Evolutionary conservation across 805 yeast species (phyloP).

Genomic region (Cyberlindnera japonica): DNA sequence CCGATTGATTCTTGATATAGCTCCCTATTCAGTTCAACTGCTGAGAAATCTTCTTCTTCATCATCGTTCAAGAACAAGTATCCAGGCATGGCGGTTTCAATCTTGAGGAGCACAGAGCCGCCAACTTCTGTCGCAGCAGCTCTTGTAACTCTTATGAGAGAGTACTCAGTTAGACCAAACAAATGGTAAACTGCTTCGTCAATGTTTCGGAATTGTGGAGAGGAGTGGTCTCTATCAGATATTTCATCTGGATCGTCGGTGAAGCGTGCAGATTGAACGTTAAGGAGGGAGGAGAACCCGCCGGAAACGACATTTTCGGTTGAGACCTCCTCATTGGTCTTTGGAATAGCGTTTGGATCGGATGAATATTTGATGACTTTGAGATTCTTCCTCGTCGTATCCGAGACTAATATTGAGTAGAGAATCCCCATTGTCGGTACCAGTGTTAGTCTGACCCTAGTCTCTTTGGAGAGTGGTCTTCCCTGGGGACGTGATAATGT

Average conservation of each 20-base stretch:
- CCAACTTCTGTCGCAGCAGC: constrained; percentile 50
- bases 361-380: constrained; percentile 22
- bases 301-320: constrained; percentile 20
- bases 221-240: constrained; percentile 8
- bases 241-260: constrained; percentile 25
- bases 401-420: constrained; percentile 39
- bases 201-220: constrained; percentile 37
- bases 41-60: constrained; percentile 28
- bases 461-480: constrained; percentile 47
- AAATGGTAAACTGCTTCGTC: constrained; percentile 43
- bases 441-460: constrained; percentile 45
- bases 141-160: constrained; percentile 49
- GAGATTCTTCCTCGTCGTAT: constrained; percentile 24
- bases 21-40: constrained; percentile 19
- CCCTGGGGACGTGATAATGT: constrained; percentile 30
- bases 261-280: constrained; percentile 22
- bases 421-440: constrained; percentile 42
- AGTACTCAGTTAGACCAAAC: constrained; percentile 40
- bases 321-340: constrained; percentile 23
- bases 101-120: constrained; percentile 48
- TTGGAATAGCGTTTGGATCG: constrained; percentile 9
- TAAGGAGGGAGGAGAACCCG: constrained; percentile 23
- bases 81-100: constrained; percentile 55
- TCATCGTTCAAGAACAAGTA: constrained; percentile 48
- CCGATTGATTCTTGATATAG: constrained; percentile 24